Evolutionary conservation across 176 grass and related monocot genomes (phyloP), one percentile per base, ranked within the genome.

Genomic region (Hordeum marinum): DNA sequence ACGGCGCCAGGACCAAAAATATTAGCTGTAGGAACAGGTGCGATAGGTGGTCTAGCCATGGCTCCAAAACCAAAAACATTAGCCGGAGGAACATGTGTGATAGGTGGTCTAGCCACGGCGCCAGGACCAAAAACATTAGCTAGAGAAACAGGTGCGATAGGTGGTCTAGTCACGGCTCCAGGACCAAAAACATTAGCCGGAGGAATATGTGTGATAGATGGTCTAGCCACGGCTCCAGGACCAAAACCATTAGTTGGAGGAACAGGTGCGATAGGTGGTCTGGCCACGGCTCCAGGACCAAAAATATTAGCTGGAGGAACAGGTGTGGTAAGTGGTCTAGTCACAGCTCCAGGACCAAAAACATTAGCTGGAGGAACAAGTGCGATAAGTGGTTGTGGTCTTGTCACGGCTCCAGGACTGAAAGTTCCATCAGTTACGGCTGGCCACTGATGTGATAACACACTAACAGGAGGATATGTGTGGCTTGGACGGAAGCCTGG

Each of bases 401-500:
- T 55, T 20, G 52, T 21, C 15, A 55, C 18, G 18, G 52, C 6
- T 31, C 27, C 45, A 68, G 83, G 86, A 62, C 58, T 15, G 46
- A 31, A 75, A 65, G 90, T 77, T n/a, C 78, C 83, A 42, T 80
- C 70, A 83, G 88, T 79, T 9, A 81, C 80, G 45, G 69, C 68
- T 37, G 88, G 72, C 1, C 63, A 73, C 61, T 88, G 79, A 83
- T 63, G 85, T 83, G 57, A 60, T 2, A 83, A 50, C 9, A 90
- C 65, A 83, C 86, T 88, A 52, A 75, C 23, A 0, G 85, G 88
- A 6, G 75, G 88, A 75, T 48, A 29, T 72, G 86, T 88, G 21
- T 80, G 75, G 25, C 92, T 89, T 59, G 83, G 82, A 83, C 58
- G 69, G 88, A 84, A 94, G 5, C 83, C 78, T 72, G 86, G 88